Base-by-base conservation (phyloP, 2,329 filamentous ascomycete species). In the Cordyceps farinosa region DNA sequence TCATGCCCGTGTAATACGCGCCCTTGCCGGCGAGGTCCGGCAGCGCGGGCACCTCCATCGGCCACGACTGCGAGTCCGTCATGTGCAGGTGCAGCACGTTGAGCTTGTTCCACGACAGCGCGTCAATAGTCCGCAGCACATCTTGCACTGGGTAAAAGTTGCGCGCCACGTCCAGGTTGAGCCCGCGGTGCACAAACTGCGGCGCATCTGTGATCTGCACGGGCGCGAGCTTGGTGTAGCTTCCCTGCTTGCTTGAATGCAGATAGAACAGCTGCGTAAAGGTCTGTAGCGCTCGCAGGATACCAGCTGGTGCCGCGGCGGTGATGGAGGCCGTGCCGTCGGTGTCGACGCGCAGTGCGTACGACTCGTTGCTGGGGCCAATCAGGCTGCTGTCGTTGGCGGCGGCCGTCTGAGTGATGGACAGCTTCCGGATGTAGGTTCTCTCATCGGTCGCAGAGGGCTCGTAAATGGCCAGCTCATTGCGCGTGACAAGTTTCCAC, bases 51-150 rank as follows among this genome's bases (percentile, higher is more conserved):
- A 96, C 88, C 68, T 92, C 90, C 30, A 96, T 79, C 0, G 92
- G 92, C 89, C 91, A 96, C 4, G 90, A 90, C 74, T 96, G 91
- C n/a, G 89, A 87, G 74, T 96, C 91, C 4, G 90, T 94, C 64
- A 89, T 82, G 78, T 96, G 91, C 61, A 94, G 79, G 75, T 95
- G 91, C 62, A 96, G 81, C 6, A 87, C 82, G 76, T 95, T 95
- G 80, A 95, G 83, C 78, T 96, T 95, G 78, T 88, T 92, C 83
- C 87, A 91, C 1, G 89, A 80, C 68, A 90, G 76, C 48, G 87
- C 89, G 71, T 96, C 90, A 67, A 97, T 90, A 61, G 87, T 91
- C 56, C 87, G 85, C 70, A 87, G 81, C 68, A 96, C 87, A 69
- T 90, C 85, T 3, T 79, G 73, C 30, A 90, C 77, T 1, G 84